phyloP scores from a whole-genome alignment of 2,329 filamentous ascomycete species.

The Fonsecaea multimorphosa region DNA sequence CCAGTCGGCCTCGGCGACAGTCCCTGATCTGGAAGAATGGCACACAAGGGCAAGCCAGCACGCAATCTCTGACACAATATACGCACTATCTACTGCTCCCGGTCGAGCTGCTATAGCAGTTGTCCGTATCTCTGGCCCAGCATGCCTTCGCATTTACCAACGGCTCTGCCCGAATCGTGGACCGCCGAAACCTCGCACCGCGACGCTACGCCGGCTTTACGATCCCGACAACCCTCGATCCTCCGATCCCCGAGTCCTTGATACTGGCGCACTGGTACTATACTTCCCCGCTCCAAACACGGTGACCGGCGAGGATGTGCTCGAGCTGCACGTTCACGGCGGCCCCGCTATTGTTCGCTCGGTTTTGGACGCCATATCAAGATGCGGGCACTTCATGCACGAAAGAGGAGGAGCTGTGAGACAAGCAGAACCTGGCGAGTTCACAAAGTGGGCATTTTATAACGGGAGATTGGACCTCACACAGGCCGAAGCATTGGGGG shows the following conservation, averaged over 20 bases:
- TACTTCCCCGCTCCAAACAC: conserved; percentile 82
- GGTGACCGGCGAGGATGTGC: conserved; percentile 87
- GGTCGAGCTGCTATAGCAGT: conserved; percentile 91
- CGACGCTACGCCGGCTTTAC: conserved; percentile 75
- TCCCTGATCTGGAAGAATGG: conserved; percentile 21
- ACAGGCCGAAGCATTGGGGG: conserved; percentile 73
- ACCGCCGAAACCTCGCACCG: conserved; percentile 66
- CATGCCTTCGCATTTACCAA: conserved; percentile 72
- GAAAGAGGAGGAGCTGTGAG: conserved; percentile 61
- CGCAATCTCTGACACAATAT: conserved; percentile 68
- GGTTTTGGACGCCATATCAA: conserved; percentile 76
- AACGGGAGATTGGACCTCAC: conserved; percentile 84
- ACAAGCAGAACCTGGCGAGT: conserved; percentile 94
- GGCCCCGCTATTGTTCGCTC: conserved; percentile 87
- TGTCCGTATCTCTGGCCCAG: conserved; percentile 81
- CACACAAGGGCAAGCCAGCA: neutral
- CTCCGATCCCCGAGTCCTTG: conserved; percentile 59
- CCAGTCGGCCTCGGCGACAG: conserved; percentile 24
- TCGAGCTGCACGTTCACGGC: conserved; percentile 95
- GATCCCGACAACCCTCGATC: conserved; percentile 56
- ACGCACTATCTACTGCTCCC: conserved; percentile 84
- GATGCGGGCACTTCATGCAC: conserved; percentile 35
- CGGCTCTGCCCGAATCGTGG: conserved; percentile 63
- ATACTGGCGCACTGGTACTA: conserved; percentile 79
- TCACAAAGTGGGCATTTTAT: conserved; percentile 89